phyloP scores from a whole-genome alignment of 768 basidiomycete genomes.

The Gloeopeniophorella convolvens region DNA sequence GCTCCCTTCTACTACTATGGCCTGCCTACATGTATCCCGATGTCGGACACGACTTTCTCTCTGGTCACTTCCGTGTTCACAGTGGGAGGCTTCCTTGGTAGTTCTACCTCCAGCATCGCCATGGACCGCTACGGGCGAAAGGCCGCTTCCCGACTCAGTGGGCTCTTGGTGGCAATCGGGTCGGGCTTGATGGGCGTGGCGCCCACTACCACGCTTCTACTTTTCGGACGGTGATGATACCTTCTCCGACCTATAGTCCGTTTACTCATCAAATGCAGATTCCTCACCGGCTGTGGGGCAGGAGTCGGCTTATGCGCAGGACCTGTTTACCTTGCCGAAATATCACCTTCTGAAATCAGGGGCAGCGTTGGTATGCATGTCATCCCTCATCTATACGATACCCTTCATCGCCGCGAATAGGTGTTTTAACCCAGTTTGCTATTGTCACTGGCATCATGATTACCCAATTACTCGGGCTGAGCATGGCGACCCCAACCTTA shows the following conservation, averaged over 20 bases:
- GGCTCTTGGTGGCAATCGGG: constrained; percentile 50
- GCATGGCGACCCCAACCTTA: constrained; percentile 56
- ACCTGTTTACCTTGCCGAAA: constrained; percentile 81
- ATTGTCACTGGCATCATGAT: constrained; percentile 84
- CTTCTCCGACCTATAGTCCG: not conserved
- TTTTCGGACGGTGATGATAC: constrained; percentile 54
- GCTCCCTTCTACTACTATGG: constrained; percentile 26
- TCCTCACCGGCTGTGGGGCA: constrained; percentile 62
- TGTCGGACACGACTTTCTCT: constrained; percentile 74
- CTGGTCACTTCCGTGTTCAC: constrained; percentile 83
- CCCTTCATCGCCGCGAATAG: constrained; percentile 29
- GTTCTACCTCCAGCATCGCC: constrained; percentile 54
- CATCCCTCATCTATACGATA: not conserved
- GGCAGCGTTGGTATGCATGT: constrained; percentile 59
- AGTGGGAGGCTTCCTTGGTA: constrained; percentile 79
- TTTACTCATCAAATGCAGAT: constrained; percentile 31
- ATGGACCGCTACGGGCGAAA: constrained; percentile 71
- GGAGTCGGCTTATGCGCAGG: constrained; percentile 73
- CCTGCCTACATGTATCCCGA: constrained; percentile 70
- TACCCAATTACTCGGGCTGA: constrained; percentile 74
- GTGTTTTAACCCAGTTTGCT: constrained; percentile 73
- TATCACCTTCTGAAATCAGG: constrained; percentile 70
- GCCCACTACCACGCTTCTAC: constrained; percentile 45
- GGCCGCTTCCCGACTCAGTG: constrained; percentile 55
- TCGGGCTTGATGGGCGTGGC: constrained; percentile 62